Base-by-base conservation (phyloP, 2,329 filamentous ascomycete species). In the Pyricularia pennisetigena region DNA sequence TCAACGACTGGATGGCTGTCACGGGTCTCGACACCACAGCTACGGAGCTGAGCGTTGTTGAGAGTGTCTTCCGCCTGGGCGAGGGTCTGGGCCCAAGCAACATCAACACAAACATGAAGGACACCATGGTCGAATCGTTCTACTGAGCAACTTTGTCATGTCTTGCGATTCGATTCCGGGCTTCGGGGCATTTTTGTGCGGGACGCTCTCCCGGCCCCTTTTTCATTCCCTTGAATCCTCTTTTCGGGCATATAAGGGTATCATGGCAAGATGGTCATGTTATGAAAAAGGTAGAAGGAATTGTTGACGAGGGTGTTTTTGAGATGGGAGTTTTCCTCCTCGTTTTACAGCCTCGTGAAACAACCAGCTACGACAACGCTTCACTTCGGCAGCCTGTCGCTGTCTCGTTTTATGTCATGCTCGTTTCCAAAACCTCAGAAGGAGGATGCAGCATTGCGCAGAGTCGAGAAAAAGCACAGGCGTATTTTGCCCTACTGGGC, bases 51-150 rank as follows among this genome's bases (percentile, higher is more conserved):
- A 97, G 93, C 76, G 95, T 99, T 69, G 87, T 99, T 69, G 95
- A 99, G 85, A 94, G 90, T 74, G 94, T 99, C 72, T 99, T 99
- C 85, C 88, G 93, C 75, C 84, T 99, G 64, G 94, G 94, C 71
- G 94, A 98, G 83, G 93, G 92, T 68, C 85, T 88, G 72, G 92
- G 87, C 7, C 90, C 93, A 66, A 88, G 88, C 75, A 89, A 87
- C 74, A 93, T 94, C 82, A 92, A 92, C 78, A 91, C 89, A 67
- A 89, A 82, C 73, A 89, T 97, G 83, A 98, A 97, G 87, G 94
- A 98, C 79, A 95, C 93, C 72, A 97, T 99, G 88, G 95, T 99
- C 71, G 95, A 99, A 84, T 97, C 92, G 75, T 99, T 98, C 83
- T 99, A 99, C 83, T 99, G 85, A 85, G n/a, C n/a, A 20, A 20